Evolutionary conservation across 164 flowering plant genomes (phyloP).

Genomic region (Hamamelis virginiana): DNA sequence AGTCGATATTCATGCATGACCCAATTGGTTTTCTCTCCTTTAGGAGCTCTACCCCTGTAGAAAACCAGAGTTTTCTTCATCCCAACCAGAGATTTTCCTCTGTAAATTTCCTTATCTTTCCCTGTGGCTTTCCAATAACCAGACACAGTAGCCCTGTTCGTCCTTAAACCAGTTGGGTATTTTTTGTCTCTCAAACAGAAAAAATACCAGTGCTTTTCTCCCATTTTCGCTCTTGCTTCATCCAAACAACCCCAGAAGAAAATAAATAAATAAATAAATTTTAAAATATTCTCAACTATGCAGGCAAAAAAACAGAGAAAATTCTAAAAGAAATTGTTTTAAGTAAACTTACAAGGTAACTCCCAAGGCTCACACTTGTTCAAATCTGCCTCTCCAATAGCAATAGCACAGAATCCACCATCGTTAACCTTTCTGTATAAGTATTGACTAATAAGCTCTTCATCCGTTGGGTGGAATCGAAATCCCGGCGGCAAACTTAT

Average conservation of each 20-base stretch:
- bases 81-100: constrained; percentile 75
- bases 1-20: constrained; percentile 92
- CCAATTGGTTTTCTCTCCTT: constrained; percentile 87
- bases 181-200: constrained; percentile 92
- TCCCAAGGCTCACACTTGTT: constrained; percentile 99
- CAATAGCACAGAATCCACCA: constrained; percentile 50
- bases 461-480: constrained; percentile 91
- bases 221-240: constrained; percentile 88
- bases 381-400: constrained; percentile 88
- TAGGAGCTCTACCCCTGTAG: constrained; percentile 95
- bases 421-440: constrained; percentile 60
- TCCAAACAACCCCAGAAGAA: constrained; percentile 3
- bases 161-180: constrained; percentile 91
- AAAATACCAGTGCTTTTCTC: constrained; percentile 95
- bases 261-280: not conserved
- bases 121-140: constrained; percentile 99
- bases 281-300: not conserved
- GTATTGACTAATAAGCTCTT: constrained; percentile 86
- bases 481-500: constrained; percentile 88
- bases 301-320: not conserved
- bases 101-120: constrained; percentile 83
- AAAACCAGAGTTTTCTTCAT: constrained; percentile 97
- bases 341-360: constrained; percentile 61
- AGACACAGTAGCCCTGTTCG: constrained; percentile 87
- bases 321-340: not conserved